These are phyloP conservation scores for Tricholoma matsutake DNA, from an alignment of 768 basidiomycete species.

Conservation along the genomic window DNA sequence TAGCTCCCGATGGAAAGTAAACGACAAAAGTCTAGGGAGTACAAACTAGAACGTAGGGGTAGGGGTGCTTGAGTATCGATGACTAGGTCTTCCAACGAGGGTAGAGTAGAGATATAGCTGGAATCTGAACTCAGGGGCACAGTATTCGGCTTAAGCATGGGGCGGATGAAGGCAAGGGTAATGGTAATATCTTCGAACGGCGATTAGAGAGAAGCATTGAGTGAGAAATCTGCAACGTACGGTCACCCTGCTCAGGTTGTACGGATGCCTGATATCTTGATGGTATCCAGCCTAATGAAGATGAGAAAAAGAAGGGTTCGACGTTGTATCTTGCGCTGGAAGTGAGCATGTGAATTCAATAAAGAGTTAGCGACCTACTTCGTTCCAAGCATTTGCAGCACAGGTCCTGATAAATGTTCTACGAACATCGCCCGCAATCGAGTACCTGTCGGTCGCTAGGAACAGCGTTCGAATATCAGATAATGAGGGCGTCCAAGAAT, in stretches of 20 bases:
- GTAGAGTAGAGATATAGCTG: constrained; percentile 12
- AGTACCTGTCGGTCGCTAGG: constrained; percentile 28
- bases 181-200: constrained; percentile 50
- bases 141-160: constrained; percentile 28
- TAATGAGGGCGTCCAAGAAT: neutral
- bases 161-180: constrained; percentile 49
- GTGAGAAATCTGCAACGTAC: constrained; percentile 28
- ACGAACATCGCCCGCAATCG: constrained; percentile 50
- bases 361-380: constrained; percentile 24
- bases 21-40: neutral
- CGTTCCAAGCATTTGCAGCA: constrained; percentile 54
- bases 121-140: constrained; percentile 18
- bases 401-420: constrained; percentile 45
- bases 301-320: constrained; percentile 66
- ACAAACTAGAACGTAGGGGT: no score
- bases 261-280: constrained; percentile 51
- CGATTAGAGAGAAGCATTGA: neutral
- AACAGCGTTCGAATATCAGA: neutral
- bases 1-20: neutral
- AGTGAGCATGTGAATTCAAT: neutral
- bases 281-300: constrained; percentile 59
- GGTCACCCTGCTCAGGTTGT: constrained; percentile 28
- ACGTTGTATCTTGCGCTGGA: constrained; percentile 38
- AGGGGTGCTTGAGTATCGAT: constrained; percentile 56
- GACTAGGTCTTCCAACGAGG: constrained; percentile 22